Evolutionary conservation across 768 basidiomycete genomes (phyloP).

Genomic region (Lactarius sanguifluus): DNA sequence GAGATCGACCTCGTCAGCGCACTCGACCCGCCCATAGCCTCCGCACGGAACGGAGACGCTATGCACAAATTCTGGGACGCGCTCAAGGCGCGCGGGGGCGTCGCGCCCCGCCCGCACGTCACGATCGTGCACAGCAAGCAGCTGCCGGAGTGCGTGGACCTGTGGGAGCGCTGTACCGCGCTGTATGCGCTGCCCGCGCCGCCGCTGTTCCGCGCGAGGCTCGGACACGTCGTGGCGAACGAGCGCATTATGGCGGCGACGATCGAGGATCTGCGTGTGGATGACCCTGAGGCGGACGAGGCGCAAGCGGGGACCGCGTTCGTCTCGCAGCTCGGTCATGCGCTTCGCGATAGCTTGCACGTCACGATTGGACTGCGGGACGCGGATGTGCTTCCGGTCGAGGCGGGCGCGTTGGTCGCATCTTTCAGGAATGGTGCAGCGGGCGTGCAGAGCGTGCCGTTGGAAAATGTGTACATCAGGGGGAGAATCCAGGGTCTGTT

Average conservation of each 20-base stretch:
- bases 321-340: conserved; percentile 45
- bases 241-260: conserved; percentile 77
- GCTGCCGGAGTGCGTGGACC: conserved; percentile 36
- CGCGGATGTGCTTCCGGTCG: conserved; percentile 55
- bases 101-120: conserved; percentile 71
- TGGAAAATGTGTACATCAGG: conserved; percentile 34
- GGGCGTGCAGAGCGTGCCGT: conserved; percentile 34
- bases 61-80: conserved; percentile 48
- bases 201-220: conserved; percentile 58
- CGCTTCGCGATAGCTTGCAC: conserved; percentile 59
- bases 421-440: conserved; percentile 45
- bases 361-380: conserved; percentile 81
- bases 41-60: conserved; percentile 34
- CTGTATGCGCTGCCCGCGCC: conserved; percentile 42
- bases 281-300: conserved; percentile 34
- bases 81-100: conserved; percentile 46
- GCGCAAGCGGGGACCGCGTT: conserved; percentile 48
- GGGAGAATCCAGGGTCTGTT: conserved; percentile 37
- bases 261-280: conserved; percentile 56
- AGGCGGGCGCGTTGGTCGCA: conserved; percentile 67
- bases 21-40: conserved; percentile 45
- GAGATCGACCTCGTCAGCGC: conserved; percentile 62
- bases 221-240: conserved; percentile 72
- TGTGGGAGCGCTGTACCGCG: conserved; percentile 54
- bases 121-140: conserved; percentile 76